Evolutionary conservation across 345 rosid genomes (phyloP).

Genomic region (Zanthoxylum bungeanum): DNA sequence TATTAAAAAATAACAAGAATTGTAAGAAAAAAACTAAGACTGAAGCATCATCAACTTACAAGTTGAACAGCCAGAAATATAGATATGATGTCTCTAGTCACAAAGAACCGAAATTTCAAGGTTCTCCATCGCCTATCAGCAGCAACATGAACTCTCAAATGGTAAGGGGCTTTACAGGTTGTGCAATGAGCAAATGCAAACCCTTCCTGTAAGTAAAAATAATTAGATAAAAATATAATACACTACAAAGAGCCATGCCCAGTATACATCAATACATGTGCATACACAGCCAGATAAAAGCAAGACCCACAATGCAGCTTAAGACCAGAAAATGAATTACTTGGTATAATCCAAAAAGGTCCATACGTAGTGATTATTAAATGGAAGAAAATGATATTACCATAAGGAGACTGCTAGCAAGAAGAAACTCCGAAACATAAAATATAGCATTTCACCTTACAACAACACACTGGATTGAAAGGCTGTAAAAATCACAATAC

Average conservation of each 20-base stretch:
- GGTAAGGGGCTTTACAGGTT: constrained; percentile 97
- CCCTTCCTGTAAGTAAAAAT: constrained; percentile 67
- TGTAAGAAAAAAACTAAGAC: neutral
- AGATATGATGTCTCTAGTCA: constrained; percentile 87
- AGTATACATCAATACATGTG: neutral
- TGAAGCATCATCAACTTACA: constrained; percentile 42
- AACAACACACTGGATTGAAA: neutral
- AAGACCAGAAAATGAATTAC: neutral
- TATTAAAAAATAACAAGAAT: neutral
- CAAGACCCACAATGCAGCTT: neutral
- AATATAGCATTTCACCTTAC: neutral
- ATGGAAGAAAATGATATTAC: neutral
- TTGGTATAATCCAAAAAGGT: neutral
- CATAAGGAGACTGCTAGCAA: neutral
- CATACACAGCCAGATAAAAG: neutral
- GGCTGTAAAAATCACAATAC: neutral
- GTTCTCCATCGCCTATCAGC: constrained; percentile 97
- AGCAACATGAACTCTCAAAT: constrained; percentile 94
- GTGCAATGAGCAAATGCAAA: constrained; percentile 99
- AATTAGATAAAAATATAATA: constrained; percentile 5
- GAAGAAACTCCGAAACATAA: neutral
- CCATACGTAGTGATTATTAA: neutral
- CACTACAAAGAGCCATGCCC: neutral
- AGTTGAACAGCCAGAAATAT: constrained; percentile 93
- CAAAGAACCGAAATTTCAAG: constrained; percentile 95